Base-by-base conservation (phyloP, 768 basidiomycete genomes). In the Lactarius indigo region DNA sequence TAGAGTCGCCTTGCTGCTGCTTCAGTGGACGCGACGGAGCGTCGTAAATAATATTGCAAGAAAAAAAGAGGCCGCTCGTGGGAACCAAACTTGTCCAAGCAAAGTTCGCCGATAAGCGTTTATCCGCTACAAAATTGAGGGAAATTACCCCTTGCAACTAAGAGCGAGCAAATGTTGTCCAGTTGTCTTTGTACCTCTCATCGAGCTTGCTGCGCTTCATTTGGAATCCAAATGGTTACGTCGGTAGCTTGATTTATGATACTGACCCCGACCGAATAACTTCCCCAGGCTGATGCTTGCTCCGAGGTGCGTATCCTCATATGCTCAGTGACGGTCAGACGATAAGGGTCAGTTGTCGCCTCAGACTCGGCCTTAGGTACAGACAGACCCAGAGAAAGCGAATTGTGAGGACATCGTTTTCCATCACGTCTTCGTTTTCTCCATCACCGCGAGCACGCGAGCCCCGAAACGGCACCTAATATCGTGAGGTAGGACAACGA, bases 1-100 rank as follows among this genome's bases (percentile, higher is more conserved):
- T 26, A 26, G n/a, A 26, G 50, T 52, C 23, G 23, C 50, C 31
- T 59, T 52, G 64, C 39, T 55, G n/a, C 52, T 56, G 13, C 41
- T 26, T 23, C 33, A n/a, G 5, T 52, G 20, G 12, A 26, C 59
- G 50, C n/a, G 59, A 65, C 64, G 12, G 35, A 35, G 61, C 35
- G 26, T 18, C 35, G 20, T 61, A 15, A 30, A 58, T 28, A 35
- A 28, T 56, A 28, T 63, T 63, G 50, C 7, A 18, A 20, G 52
- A n/a, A 26, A 35, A 57, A 42, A 31, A 63, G 56, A 37, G 47
- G 30, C n/a, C 23, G 13, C 30, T 17, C 20, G 30, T 17, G 12
- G 12, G 17, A 10, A 41, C 64, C 64, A 65, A 65, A 65, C 58
- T 23, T 54, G 58, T 54, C 47, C 52, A 65, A 65, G 59, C 52